These are phyloP conservation scores for Backusella australiensis DNA, from an alignment of 192 early-diverging fungal species.

Conservation along the genomic window DNA sequence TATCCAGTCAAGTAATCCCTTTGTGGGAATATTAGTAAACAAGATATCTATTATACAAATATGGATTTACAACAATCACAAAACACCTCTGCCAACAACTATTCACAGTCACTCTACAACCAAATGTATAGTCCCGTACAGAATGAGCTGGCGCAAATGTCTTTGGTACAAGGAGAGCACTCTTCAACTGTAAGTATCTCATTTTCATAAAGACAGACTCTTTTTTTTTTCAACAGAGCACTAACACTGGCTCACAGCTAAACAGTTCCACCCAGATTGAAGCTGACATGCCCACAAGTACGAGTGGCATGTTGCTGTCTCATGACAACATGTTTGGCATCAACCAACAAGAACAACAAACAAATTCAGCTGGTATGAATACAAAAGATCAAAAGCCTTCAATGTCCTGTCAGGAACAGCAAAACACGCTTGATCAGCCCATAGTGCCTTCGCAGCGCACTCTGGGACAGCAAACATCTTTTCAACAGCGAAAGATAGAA, in stretches of 20 bases:
- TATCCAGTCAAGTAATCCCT: background rate
- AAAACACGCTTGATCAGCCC: constrained; percentile 3
- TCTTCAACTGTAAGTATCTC: background rate
- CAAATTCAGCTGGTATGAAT: constrained; percentile 2
- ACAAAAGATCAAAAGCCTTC: background rate
- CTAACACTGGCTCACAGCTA: background rate
- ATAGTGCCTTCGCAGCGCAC: constrained; percentile 16
- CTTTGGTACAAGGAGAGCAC: background rate
- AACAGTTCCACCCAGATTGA: background rate
- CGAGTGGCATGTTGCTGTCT: background rate
- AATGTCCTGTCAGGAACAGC: background rate
- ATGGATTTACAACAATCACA: background rate
- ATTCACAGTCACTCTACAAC: background rate
- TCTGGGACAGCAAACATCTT: constrained; percentile 4
- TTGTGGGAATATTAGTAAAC: background rate
- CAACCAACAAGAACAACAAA: background rate
- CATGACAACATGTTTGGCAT: background rate
- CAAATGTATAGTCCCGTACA: background rate
- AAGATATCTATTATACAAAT: background rate
- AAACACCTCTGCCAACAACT: background rate
- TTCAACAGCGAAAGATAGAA: constrained; percentile 3
- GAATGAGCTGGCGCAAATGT: background rate
- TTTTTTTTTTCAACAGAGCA: no score
- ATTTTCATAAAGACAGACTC: background rate
- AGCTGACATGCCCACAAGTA: background rate